phyloP scores from a whole-genome alignment of 2,329 filamentous ascomycete genomes.

The Alternaria consortialis region DNA sequence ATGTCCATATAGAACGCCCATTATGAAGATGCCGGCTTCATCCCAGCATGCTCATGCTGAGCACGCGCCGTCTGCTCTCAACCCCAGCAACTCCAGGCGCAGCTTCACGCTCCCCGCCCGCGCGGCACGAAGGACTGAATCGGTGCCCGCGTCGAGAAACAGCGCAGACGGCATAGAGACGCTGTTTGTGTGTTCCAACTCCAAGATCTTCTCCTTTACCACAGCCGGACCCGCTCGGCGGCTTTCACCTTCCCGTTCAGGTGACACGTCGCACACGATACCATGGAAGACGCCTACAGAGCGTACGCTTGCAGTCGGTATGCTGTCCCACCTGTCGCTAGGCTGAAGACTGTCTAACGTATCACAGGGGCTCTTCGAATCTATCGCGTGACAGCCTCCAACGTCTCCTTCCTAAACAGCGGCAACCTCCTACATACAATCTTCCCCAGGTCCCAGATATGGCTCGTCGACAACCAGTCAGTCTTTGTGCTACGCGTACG shows the following conservation, averaged over 20 bases:
- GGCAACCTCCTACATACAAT: conserved; percentile 86
- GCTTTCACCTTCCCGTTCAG: conserved; percentile 45
- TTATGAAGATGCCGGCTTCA: conserved; percentile 45
- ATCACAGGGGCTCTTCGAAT: conserved; percentile 75
- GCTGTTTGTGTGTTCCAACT: conserved; percentile 76
- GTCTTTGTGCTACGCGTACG: conserved; percentile 89
- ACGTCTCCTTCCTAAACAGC: conserved; percentile 85
- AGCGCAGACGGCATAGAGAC: conserved; percentile 67
- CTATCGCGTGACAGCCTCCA: conserved; percentile 82
- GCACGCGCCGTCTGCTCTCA: conserved; percentile 33
- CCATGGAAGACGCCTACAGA: conserved; percentile 80
- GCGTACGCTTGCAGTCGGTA: conserved; percentile 81
- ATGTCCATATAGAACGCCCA: conserved; percentile 41
- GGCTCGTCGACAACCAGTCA: conserved; percentile 86
- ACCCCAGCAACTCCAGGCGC: conserved; percentile 46
- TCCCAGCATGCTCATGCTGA: conserved; percentile 39
- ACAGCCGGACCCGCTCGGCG: conserved; percentile 45
- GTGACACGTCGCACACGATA: conserved; percentile 64
- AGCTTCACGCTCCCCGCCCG: conserved; percentile 60
- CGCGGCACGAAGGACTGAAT: conserved; percentile 41
- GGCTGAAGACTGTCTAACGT: conserved; percentile 14
- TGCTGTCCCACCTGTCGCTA: conserved; percentile 31
- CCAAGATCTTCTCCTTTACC: conserved; percentile 75
- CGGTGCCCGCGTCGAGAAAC: conserved; percentile 47
- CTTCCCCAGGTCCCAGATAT: conserved; percentile 88